Conservation (phyloP, 2,329 filamentous ascomycete genomes). For the Calonectria honghensis region DNA sequence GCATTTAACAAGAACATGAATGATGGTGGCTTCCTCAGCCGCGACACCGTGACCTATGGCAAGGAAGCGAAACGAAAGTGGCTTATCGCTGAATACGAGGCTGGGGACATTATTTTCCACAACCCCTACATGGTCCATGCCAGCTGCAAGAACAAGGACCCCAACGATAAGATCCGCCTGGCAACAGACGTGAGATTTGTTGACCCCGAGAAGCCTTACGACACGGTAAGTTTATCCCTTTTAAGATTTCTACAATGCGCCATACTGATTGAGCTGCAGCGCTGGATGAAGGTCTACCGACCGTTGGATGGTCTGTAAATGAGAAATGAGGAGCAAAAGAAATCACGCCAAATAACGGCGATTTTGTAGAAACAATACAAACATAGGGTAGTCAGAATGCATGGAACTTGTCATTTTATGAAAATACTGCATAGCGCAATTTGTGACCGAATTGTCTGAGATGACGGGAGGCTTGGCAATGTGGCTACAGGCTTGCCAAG, state of each 20-base stretch:
- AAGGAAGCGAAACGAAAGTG: constrained; percentile 39
- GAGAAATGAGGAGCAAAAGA: not conserved
- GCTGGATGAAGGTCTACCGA: constrained; percentile 36
- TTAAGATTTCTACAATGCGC: not conserved
- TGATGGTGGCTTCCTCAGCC: constrained; percentile 40
- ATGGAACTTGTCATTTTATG: not conserved
- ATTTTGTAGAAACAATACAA: not conserved
- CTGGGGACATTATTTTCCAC: constrained; percentile 43
- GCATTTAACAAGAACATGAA: constrained; percentile 46
- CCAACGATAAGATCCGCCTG: constrained; percentile 36
- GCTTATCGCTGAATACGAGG: constrained; percentile 44
- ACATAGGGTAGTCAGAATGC: not conserved
- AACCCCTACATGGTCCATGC: constrained; percentile 43
- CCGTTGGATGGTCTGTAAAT: constrained; percentile 33
- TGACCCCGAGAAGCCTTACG: constrained; percentile 32
- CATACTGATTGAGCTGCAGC: constrained; percentile 1
- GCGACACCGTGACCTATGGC: constrained; percentile 39
- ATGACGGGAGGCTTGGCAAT: not conserved
- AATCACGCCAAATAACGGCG: not conserved
- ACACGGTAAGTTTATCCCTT: constrained; percentile 8
- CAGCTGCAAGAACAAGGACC: constrained; percentile 42
- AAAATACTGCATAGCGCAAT: not conserved
- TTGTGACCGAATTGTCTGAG: not conserved
- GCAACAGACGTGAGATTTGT: constrained; percentile 41
- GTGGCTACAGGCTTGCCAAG: not conserved